Percentiles rank a stretch among this genome's conserved stretches.
phyloP scores from a whole-genome alignment of 495 filamentous ascomycete species.

The Aspergillus conjunctus region DNA sequence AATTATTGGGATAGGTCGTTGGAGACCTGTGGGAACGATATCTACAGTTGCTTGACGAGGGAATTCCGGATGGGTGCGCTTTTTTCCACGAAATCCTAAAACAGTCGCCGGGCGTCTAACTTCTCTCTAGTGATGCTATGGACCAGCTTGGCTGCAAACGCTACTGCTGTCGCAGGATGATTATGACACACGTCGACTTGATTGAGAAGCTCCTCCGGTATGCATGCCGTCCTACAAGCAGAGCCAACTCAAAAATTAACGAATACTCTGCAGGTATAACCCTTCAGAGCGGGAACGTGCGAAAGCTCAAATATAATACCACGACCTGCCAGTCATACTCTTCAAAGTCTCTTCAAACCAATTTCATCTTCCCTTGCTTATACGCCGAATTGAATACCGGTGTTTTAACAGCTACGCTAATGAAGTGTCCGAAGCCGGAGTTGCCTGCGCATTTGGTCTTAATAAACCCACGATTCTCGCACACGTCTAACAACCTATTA shows the following conservation, averaged over 20 bases:
- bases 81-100: not conserved
- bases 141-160: constrained; percentile 88
- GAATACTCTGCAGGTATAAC: constrained; percentile 29
- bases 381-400: not conserved
- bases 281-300: constrained; percentile 40
- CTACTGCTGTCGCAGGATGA: constrained; percentile 97
- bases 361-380: not conserved
- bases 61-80: constrained; percentile 71
- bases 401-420: not conserved
- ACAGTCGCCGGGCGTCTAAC: not conserved
- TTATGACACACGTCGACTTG: constrained; percentile 99
- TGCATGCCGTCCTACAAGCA: constrained; percentile 16
- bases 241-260: not conserved
- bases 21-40: constrained; percentile 98
- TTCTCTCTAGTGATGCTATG: constrained; percentile 75
- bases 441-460: not conserved
- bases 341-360: too few relatives aligned
- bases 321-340: not conserved
- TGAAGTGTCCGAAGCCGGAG: not conserved
- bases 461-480: not conserved
- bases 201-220: constrained; percentile 98
- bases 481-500: not conserved
- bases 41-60: constrained; percentile 76
- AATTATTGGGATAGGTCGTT: constrained; percentile 65
- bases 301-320: constrained; percentile 35